phyloP scores from a whole-genome alignment of 1,284 basidiomycete species.

The Vanrija pseudolonga region DNA sequence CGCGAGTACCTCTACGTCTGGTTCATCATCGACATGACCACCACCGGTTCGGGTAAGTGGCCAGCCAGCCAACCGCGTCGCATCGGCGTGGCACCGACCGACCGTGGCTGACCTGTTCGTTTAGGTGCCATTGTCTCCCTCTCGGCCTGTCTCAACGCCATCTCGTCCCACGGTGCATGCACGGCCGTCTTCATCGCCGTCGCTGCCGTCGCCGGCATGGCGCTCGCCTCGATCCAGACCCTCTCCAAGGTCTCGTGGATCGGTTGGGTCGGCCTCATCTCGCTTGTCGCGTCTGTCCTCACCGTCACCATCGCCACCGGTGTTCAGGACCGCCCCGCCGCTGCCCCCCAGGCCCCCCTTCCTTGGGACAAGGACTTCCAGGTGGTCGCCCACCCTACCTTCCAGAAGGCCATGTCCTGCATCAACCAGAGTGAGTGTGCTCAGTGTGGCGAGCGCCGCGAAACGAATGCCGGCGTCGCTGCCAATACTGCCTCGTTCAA shows the following conservation, averaged over 20 bases:
- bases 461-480: no score
- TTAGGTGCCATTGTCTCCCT: slow-evolving; percentile 25
- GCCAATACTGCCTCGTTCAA: no score
- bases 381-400: slow-evolving; percentile 26
- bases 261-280: slow-evolving; percentile 38
- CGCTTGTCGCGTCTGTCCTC: slow-evolving; percentile 28
- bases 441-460: no score
- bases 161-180: slow-evolving; percentile 35
- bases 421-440: slow-evolving; percentile 6
- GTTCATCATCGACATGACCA: slow-evolving; percentile 4
- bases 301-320: slow-evolving; percentile 42
- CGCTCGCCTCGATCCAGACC: slow-evolving; percentile 35
- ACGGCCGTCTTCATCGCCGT: slow-evolving; percentile 38
- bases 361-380: slow-evolving; percentile 34
- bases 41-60: no score
- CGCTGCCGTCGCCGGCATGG: slow-evolving; percentile 25
- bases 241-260: slow-evolving; percentile 36
- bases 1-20: slow-evolving; percentile 23
- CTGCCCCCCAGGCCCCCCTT: slow-evolving; percentile 30
- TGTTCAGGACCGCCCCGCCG: slow-evolving; percentile 39
- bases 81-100: background rate
- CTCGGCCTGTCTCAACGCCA: slow-evolving; percentile 34
- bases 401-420: slow-evolving; percentile 25
- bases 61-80: no score
- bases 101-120: background rate